phyloP scores from a whole-genome alignment of 345 rosid genomes.

The Syzygium oleosum region DNA sequence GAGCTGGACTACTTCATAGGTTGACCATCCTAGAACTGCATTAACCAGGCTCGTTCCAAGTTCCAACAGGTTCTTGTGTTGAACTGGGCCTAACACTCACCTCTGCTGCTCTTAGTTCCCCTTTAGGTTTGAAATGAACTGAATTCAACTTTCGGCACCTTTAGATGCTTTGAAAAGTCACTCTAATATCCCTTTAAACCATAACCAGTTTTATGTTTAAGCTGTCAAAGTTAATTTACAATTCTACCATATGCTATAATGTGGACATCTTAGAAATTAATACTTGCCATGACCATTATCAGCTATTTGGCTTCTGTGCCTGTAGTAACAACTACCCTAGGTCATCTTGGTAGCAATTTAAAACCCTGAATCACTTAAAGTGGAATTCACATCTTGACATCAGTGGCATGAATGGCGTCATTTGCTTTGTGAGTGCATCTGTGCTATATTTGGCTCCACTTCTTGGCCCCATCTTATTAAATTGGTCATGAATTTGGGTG shows the following conservation, averaged over 20 bases:
- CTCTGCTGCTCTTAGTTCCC: background rate
- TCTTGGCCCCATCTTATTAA: background rate
- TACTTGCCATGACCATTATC: background rate
- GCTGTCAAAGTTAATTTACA: background rate
- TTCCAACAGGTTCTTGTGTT: background rate
- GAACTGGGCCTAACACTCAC: background rate
- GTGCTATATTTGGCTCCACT: background rate
- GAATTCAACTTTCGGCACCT: background rate
- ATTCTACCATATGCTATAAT: background rate
- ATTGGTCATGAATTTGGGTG: background rate
- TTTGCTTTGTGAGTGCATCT: background rate
- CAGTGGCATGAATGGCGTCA: background rate
- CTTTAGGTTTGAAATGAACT: background rate
- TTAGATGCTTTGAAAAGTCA: background rate
- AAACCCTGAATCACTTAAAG: background rate
- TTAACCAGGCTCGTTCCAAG: background rate
- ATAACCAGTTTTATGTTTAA: background rate
- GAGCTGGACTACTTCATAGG: background rate
- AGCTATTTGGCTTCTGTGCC: background rate
- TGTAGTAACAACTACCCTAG: background rate
- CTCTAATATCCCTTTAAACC: background rate
- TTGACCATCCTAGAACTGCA: background rate
- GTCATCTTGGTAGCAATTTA: background rate
- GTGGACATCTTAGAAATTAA: background rate
- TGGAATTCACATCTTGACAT: background rate